Evolutionary conservation across 139 green algal genomes (phyloP), one percentile per base, ranked within the genome.

Genomic region (Diplosphaera chodatii): DNA sequence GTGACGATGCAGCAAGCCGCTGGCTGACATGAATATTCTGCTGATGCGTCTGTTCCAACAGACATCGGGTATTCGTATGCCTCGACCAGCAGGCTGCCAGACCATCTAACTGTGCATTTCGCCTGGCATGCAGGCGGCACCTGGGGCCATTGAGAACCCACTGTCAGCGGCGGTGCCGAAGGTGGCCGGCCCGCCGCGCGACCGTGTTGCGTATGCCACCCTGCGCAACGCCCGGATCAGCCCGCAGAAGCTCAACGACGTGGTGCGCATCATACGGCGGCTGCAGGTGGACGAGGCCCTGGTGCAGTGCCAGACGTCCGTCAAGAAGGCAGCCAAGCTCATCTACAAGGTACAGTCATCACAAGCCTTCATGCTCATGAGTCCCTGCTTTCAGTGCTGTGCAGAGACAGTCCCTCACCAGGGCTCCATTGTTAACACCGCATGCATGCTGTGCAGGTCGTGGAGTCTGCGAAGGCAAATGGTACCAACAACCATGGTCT

Each of bases 251-350:
- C 68, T 81, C 33, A 75, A 77, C 40, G 28, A 64, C 8, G 40
- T 69, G 20, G 76, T 70, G 15, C 66, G 33, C 23, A 10, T 81
- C 20, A 37, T 81, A 5, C 65, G 76, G 59, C 33, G 71, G 32
- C 55, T 78, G 55, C 76, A 81, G 22, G 64, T 81, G n/a, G 71
- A 81, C 32, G 76, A 81, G 31, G 76, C 76, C 13, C 31, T 81
- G 59, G 25, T 76, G 22, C 76, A 81, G 48, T 68, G 68, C 37
- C 16, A 66, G n/a, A 21, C 72, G 18, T 33, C 34, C 27, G 48
- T 56, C 31, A 72, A 74, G 2, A 81, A 81, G 65, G 67, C 67
- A 30, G 67, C 62, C 55, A 70, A 66, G 30, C 59, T 78, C 15
- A 40, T 40, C 3, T 37, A 70, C 40, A 70, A 76, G 71, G 71